Evolutionary conservation across 768 basidiomycete genomes (phyloP).

Genomic region (Naganishia vishniacii): DNA sequence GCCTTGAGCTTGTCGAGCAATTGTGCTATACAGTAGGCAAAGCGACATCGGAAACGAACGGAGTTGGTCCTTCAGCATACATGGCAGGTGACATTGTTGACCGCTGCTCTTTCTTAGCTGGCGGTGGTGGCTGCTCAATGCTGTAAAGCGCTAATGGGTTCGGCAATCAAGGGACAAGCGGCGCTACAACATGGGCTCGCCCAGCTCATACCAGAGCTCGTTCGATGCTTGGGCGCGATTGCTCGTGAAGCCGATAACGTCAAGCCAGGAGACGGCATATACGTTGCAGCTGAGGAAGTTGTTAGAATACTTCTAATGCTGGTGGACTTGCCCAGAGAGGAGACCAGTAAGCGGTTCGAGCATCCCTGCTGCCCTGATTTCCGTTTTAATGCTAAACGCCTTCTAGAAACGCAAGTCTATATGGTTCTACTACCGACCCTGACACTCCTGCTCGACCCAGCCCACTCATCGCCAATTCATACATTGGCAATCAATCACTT

Average conservation of each 20-base stretch:
- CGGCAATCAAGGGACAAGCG: constrained; percentile 63
- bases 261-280: constrained; percentile 55
- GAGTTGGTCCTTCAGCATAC: neutral
- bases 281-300: constrained; percentile 66
- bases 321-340: constrained; percentile 57
- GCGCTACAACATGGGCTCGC: constrained; percentile 66
- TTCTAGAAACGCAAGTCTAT: constrained; percentile 61
- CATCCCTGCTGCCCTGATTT: neutral
- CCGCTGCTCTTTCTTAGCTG: constrained; percentile 52
- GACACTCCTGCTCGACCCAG: constrained; percentile 62
- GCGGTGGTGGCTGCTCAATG: constrained; percentile 85
- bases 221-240: constrained; percentile 70
- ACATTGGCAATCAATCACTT: constrained; percentile 63
- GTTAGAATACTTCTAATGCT: constrained; percentile 72
- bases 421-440: constrained; percentile 71
- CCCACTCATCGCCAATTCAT: constrained; percentile 54
- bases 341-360: constrained; percentile 57
- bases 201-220: constrained; percentile 69
- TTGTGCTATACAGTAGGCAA: constrained; percentile 69
- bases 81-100: neutral
- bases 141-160: constrained; percentile 70
- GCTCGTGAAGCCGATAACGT: constrained; percentile 59
- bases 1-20: constrained; percentile 72
- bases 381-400: constrained; percentile 20
- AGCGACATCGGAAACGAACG: constrained; percentile 3